These are phyloP conservation scores for Avena eriantha DNA, from an alignment of 176 grass and related monocot genomes.

Conservation along the genomic window DNA sequence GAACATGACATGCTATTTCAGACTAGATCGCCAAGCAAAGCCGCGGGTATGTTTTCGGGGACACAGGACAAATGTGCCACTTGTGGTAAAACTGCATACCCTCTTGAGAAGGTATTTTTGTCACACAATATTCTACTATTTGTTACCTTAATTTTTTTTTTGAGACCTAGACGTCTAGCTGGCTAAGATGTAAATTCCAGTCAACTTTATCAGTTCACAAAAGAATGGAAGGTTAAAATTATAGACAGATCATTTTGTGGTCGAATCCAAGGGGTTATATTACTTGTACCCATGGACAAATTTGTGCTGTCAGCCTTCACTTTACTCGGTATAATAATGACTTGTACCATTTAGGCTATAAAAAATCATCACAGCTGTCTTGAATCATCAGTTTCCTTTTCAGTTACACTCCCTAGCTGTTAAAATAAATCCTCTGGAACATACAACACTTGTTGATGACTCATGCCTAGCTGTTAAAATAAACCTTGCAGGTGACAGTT, in stretches of 20 bases:
- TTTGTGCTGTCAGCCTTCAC: background rate
- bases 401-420: background rate
- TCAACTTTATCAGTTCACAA: background rate
- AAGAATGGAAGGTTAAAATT: background rate
- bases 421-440: background rate
- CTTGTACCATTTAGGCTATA: background rate
- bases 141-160: background rate
- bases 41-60: conserved; percentile 90
- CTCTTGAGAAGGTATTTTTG: conserved; percentile 86
- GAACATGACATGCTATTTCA: conserved; percentile 46
- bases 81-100: conserved; percentile 94
- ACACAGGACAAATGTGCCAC: conserved; percentile 98
- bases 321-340: background rate
- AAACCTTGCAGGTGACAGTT: conserved; percentile 77
- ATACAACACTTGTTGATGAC: background rate
- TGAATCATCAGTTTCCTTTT: background rate
- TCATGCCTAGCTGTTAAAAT: background rate
- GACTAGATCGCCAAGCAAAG: conserved; percentile 94
- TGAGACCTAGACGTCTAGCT: background rate
- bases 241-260: background rate
- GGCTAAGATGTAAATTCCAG: background rate
- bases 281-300: conserved; percentile 8
- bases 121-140: background rate
- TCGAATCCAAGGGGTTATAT: conserved; percentile 5
- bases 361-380: background rate